Percentiles rank a stretch among this genome's conserved stretches.
phyloP scores from a whole-genome alignment of 345 rosid genomes.

The Lagerstroemia speciosa region DNA sequence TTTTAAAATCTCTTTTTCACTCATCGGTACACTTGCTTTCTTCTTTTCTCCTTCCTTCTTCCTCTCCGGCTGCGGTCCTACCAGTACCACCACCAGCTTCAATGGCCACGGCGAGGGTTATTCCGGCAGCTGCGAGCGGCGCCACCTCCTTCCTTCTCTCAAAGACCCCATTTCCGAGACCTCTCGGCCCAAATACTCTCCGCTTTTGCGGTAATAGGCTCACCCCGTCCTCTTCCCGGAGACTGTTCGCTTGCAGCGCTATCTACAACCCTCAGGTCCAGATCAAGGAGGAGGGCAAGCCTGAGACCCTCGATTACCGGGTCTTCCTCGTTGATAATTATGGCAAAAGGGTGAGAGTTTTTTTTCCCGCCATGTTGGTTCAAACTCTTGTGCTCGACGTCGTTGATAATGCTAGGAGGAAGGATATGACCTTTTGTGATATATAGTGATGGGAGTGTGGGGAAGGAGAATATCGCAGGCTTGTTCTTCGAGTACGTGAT shows the following conservation, averaged over 20 bases:
- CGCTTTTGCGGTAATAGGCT: conserved; percentile 19
- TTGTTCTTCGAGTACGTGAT: too few relatives aligned
- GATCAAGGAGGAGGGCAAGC: conserved; percentile 62
- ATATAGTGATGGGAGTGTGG: too few relatives aligned
- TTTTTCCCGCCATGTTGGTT: too few relatives aligned
- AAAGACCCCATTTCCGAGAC: conserved; percentile 27
- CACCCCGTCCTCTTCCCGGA: conserved; percentile 24
- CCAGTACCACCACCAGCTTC: neutral
- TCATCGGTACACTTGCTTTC: too few relatives aligned
- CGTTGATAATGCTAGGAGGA: too few relatives aligned
- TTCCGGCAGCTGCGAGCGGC: conserved; percentile 30
- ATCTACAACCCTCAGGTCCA: conserved; percentile 49
- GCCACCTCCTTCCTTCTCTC: conserved; percentile 39
- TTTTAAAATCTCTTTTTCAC: too few relatives aligned
- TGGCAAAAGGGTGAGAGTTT: too few relatives aligned
- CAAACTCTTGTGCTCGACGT: too few relatives aligned
- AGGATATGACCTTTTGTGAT: too few relatives aligned
- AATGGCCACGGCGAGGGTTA: conserved; percentile 56
- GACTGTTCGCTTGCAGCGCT: conserved; percentile 50
- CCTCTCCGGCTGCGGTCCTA: neutral
- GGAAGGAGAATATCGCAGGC: too few relatives aligned
- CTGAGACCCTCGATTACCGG: conserved; percentile 72
- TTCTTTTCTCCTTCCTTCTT: neutral
- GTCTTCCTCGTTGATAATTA: conserved; percentile 42
- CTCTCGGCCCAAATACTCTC: conserved; percentile 13